Base-by-base conservation (phyloP, 208 protist genomes). In the Leishmania aethiopica region DNA sequence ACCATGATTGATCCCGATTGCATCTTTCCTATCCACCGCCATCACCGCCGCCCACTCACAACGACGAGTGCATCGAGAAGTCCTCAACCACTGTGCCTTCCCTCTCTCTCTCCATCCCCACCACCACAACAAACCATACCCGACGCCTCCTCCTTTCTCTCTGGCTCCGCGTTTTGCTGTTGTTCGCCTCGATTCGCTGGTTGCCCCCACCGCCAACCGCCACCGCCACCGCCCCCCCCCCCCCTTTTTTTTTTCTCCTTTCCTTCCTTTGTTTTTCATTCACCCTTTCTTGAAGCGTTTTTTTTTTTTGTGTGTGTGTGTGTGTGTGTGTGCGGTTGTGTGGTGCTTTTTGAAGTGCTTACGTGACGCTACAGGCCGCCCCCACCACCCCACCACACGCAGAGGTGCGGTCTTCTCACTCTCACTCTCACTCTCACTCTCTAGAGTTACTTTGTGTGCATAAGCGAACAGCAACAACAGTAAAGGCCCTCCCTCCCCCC, bases 251-350 rank as follows among this genome's bases (percentile, higher is more conserved):
- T 42, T 35, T 15, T 53, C 51, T 7, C 1, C 28, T 2, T 84
- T 51, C 82, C 70, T 81, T 75, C 81, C 73, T 80, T 32, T 76
- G 4, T 81, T 53, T 75, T 69, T 45, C n/a, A 47, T n/a, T 82
- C 62, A 22, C 32, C 19, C 32, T 1, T 3, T 45, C 37, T 42
- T 45, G 66, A 67, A 67, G 28, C 25, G 37, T 22, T 28, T 60
- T 40, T 15, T 57, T 11, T 37, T 4, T 53, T 2, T n/a, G 13
- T 45, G 47, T 11, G 62, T 69, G 62, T 45, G 35, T 22, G 60
- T 67, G 28, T 22, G 8, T 62, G 11, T 75, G 45, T 15, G 45
- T 55, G 25, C 15, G 10, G 32, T 45, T 47, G n/a, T 45, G 13
- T 47, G 66, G 15, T 28, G 37, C 22, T 8, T 45, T 45, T 70